These are phyloP conservation scores for Osmanthus fragrans DNA, from an alignment of 257 asterid species.

Conservation along the genomic window DNA sequence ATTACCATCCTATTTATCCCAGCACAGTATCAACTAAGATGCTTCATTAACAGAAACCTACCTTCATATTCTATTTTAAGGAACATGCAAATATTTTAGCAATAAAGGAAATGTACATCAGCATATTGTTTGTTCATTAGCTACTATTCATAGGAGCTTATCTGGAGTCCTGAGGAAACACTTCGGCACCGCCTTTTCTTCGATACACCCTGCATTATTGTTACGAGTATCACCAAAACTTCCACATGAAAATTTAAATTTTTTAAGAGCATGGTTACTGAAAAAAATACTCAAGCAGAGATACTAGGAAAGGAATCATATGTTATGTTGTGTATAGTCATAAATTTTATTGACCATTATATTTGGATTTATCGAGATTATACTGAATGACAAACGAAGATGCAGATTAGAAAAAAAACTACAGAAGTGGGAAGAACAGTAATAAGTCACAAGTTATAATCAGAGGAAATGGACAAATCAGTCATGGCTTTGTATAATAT, in stretches of 20 bases:
- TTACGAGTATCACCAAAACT: neutral
- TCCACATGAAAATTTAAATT: neutral
- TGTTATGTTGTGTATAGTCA: too few species aligned
- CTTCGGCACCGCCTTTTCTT: constrained; percentile 2
- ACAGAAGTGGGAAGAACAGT: neutral
- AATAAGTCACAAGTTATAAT: neutral
- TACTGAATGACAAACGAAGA: neutral
- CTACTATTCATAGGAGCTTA: neutral
- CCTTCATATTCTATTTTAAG: neutral
- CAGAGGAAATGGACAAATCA: neutral
- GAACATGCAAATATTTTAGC: neutral
- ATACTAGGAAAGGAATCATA: neutral
- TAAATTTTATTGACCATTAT: neutral
- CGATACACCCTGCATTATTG: neutral
- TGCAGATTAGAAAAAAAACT: neutral
- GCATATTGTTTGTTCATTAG: neutral
- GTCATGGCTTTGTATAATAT: neutral
- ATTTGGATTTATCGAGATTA: neutral
- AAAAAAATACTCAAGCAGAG: neutral
- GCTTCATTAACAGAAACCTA: neutral
- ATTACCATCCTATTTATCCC: neutral
- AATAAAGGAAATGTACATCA: neutral
- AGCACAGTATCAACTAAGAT: neutral
- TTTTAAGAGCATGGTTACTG: neutral
- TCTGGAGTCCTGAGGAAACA: constrained; percentile 3